Conservation (phyloP, 1,139 yeast genomes). For the Scheffersomyces lignicola region DNA sequence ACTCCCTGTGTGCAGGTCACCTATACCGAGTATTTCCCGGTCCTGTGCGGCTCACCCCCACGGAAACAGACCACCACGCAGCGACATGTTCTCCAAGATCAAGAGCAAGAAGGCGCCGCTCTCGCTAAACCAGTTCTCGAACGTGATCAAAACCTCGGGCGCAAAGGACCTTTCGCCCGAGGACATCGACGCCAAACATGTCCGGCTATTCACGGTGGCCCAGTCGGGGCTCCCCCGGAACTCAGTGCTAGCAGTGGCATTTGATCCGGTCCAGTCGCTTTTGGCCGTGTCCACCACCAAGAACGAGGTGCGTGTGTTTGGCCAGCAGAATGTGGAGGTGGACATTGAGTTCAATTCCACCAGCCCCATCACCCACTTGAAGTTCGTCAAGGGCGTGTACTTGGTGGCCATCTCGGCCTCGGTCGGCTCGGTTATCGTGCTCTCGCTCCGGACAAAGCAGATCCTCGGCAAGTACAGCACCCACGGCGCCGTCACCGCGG, state of each 20-base stretch:
- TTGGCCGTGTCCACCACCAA: conserved; percentile 75
- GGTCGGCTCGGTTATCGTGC: conserved; percentile 53
- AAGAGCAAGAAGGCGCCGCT: conserved; percentile 48
- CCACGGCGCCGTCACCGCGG: conserved; percentile 65
- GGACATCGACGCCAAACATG: conserved; percentile 35
- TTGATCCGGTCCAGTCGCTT: conserved; percentile 85
- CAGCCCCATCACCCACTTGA: conserved; percentile 53
- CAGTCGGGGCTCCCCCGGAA: conserved; percentile 41
- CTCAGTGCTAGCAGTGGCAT: conserved; percentile 63
- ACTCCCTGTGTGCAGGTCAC: too few species aligned
- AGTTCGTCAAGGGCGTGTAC: conserved; percentile 79
- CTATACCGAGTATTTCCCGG: not conserved
- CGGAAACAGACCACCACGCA: not conserved
- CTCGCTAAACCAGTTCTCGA: conserved; percentile 51
- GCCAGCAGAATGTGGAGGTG: conserved; percentile 80
- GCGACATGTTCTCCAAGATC: conserved; percentile 52
- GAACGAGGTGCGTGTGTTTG: conserved; percentile 76
- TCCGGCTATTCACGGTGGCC: conserved; percentile 33
- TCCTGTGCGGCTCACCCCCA: not conserved
- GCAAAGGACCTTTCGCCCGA: conserved; percentile 41
- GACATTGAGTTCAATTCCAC: conserved; percentile 55
- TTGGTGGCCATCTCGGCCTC: conserved; percentile 62
- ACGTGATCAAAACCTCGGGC: conserved; percentile 51
- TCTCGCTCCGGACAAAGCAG: conserved; percentile 66
- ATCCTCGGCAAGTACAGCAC: conserved; percentile 56